Percentiles rank a stretch among this genome's conserved stretches.
Evolutionary conservation across 176 grass and related monocot genomes (phyloP).

Genomic region (Phragmites australis): DNA sequence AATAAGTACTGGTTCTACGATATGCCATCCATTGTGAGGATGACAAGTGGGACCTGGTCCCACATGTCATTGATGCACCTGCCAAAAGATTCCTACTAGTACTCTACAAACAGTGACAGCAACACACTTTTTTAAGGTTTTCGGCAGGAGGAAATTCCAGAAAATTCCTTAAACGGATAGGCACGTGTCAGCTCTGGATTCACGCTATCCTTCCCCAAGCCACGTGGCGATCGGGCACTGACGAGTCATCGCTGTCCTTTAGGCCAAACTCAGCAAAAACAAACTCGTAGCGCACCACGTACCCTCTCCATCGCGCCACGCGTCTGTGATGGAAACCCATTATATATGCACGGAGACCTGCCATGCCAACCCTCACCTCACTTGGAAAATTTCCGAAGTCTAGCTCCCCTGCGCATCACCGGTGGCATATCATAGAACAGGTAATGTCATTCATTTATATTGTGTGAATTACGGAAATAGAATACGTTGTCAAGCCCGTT

Average conservation of each 20-base stretch:
- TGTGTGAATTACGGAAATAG: too few relatives aligned
- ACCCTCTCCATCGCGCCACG: slow-evolving; percentile 8
- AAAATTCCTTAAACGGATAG: neutral
- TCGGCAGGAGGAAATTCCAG: neutral
- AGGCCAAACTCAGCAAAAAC: neutral
- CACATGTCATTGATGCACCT: too few relatives aligned
- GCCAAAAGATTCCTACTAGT: too few relatives aligned
- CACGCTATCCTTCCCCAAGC: neutral
- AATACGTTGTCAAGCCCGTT: too few relatives aligned
- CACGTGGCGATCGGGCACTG: slow-evolving; percentile 7
- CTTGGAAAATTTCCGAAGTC: too few relatives aligned
- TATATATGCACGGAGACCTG: neutral
- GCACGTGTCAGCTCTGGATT: slow-evolving; percentile 17
- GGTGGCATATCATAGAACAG: too few relatives aligned
- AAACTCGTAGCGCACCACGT: slow-evolving; percentile 7
- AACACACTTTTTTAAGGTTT: neutral
- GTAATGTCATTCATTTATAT: too few relatives aligned
- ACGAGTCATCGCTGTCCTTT: slow-evolving; percentile 23
- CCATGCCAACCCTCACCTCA: too few relatives aligned
- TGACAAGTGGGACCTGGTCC: too few relatives aligned
- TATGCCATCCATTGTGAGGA: too few relatives aligned
- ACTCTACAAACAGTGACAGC: neutral
- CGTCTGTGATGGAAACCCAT: neutral
- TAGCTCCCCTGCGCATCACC: too few relatives aligned
- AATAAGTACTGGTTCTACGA: too few relatives aligned